phyloP scores from a whole-genome alignment of 1,139 yeast species.

The Kurtzmaniella quercitrusa region DNA sequence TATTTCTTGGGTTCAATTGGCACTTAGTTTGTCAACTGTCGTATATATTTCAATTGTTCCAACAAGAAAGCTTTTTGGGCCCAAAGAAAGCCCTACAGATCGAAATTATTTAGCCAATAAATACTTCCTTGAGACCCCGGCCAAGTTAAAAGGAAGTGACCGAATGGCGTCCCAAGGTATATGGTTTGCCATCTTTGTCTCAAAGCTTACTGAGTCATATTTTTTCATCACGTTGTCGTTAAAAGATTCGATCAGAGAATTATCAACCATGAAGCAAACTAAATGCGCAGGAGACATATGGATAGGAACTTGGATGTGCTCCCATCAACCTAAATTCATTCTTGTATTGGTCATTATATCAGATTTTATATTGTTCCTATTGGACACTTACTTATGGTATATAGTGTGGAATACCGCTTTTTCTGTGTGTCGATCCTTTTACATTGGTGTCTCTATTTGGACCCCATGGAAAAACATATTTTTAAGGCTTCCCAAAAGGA shows the following conservation, averaged over 20 bases:
- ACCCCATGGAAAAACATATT: conserved; percentile 57
- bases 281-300: conserved; percentile 44
- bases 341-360: conserved; percentile 34
- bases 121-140: conserved; percentile 33
- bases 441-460: conserved; percentile 52
- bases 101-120: conserved; percentile 30
- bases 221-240: conserved; percentile 46
- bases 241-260: conserved; percentile 46
- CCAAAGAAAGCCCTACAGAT: conserved; percentile 14
- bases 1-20: conserved; percentile 41
- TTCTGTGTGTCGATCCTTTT: conserved; percentile 45
- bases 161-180: conserved; percentile 40
- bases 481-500: conserved; percentile 47
- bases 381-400: conserved; percentile 55
- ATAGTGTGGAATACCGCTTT: conserved; percentile 50
- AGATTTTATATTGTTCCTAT: conserved; percentile 44
- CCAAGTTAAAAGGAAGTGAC: conserved; percentile 32
- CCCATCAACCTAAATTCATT: conserved; percentile 35
- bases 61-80: conserved; percentile 34
- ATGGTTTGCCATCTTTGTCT: conserved; percentile 43
- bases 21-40: conserved; percentile 37
- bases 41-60: conserved; percentile 45
- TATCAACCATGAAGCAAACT: conserved; percentile 34
- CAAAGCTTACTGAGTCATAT: conserved; percentile 49
- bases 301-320: conserved; percentile 37